Percentiles rank a stretch among this genome's conserved stretches.
These are phyloP conservation scores for Penicillium desertorum DNA, from an alignment of 495 filamentous ascomycete genomes.

Conservation along the genomic window DNA sequence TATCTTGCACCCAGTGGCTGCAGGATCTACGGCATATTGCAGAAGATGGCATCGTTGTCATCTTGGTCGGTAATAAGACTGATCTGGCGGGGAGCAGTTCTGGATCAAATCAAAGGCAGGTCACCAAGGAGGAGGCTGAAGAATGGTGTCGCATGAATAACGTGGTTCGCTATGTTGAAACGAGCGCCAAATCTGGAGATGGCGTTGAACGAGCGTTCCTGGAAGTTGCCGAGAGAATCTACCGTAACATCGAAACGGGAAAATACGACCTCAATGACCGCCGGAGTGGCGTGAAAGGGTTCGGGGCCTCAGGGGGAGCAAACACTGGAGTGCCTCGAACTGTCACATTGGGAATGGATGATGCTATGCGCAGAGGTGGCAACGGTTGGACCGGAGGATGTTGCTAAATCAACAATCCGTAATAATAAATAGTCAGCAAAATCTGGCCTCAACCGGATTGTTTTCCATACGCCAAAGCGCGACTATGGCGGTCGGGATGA, in stretches of 20 bases:
- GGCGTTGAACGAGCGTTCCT: constrained; percentile 91
- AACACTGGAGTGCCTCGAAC: constrained; percentile 46
- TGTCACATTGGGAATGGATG: constrained; percentile 58
- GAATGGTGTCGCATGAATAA: constrained; percentile 83
- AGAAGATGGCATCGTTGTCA: constrained; percentile 88
- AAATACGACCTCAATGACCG: constrained; percentile 93
- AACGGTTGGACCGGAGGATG: constrained; percentile 48
- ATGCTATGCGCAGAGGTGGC: constrained; percentile 49
- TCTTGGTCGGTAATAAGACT: constrained; percentile 91
- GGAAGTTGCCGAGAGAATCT: constrained; percentile 89
- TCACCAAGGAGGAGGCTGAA: constrained; percentile 75
- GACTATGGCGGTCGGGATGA: not conserved
- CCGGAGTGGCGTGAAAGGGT: constrained; percentile 87
- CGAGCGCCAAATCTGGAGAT: constrained; percentile 90
- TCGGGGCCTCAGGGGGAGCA: constrained; percentile 52
- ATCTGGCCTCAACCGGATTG: not conserved
- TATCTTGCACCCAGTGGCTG: constrained; percentile 84
- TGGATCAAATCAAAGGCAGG: constrained; percentile 66
- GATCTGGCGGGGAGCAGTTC: constrained; percentile 63
- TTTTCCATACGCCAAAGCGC: not conserved
- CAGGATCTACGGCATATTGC: constrained; percentile 89
- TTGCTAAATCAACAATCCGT: constrained; percentile 35
- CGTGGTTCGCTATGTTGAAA: constrained; percentile 89
- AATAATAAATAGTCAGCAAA: constrained; percentile 1
- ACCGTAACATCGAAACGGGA: constrained; percentile 90